These are phyloP conservation scores for Waltergamsia citrina DNA, from an alignment of 2,329 filamentous ascomycete species.

Conservation along the genomic window DNA sequence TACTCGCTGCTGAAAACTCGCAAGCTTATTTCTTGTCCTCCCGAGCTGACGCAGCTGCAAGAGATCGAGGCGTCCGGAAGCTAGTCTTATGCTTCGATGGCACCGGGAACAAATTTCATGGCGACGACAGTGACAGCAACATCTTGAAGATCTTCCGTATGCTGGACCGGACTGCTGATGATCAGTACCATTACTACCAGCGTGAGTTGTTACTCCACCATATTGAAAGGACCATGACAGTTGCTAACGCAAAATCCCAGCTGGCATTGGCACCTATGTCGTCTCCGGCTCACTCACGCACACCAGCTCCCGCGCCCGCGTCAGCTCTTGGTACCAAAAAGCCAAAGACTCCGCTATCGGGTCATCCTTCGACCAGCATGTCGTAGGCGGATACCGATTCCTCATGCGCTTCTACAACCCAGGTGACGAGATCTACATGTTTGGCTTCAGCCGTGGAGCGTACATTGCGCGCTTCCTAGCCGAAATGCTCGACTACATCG, in stretches of 20 bases:
- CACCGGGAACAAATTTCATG: slow-evolving; percentile 54
- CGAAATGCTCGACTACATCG: slow-evolving; percentile 79
- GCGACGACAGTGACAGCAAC: slow-evolving; percentile 53
- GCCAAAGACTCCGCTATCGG: slow-evolving; percentile 74
- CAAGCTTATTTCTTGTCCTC: too few relatives aligned
- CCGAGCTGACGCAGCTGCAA: slow-evolving; percentile 1
- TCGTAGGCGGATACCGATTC: slow-evolving; percentile 75
- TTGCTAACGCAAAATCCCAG: slow-evolving; percentile 16
- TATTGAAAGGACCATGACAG: background rate
- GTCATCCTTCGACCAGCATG: slow-evolving; percentile 72
- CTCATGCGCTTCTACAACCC: slow-evolving; percentile 64
- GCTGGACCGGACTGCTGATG: slow-evolving; percentile 51
- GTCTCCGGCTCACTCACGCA: slow-evolving; percentile 49
- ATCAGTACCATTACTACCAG: slow-evolving; percentile 57
- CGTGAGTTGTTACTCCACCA: slow-evolving; percentile 27
- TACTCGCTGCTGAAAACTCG: background rate
- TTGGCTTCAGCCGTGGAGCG: slow-evolving; percentile 64
- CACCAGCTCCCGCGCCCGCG: slow-evolving; percentile 42
- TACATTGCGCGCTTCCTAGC: slow-evolving; percentile 69
- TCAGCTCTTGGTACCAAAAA: slow-evolving; percentile 60
- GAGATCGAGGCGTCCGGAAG: slow-evolving; percentile 24
- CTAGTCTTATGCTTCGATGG: slow-evolving; percentile 55
- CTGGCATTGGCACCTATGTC: slow-evolving; percentile 67
- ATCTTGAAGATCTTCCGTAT: slow-evolving; percentile 65
- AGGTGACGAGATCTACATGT: slow-evolving; percentile 59